Conservation (phyloP, 257 asterid species). For the Przewalskia tangutica region DNA sequence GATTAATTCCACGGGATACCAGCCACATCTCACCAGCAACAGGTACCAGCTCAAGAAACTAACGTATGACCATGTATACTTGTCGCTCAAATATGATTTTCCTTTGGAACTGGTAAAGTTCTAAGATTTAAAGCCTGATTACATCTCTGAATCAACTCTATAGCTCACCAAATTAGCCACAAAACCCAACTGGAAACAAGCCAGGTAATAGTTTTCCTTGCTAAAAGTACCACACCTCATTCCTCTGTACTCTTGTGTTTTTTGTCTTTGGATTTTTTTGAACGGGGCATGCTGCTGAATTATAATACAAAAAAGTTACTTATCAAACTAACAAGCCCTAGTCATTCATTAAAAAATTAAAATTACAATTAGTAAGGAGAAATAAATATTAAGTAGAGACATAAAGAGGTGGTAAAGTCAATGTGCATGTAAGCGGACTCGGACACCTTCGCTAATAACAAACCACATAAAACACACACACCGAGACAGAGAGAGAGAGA, state of each 20-base stretch:
- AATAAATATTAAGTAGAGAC: background rate
- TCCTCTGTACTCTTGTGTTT: background rate
- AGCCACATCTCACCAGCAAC: no score
- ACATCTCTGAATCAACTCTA: background rate
- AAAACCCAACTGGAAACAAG: background rate
- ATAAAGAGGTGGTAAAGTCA: background rate
- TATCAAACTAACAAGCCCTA: background rate
- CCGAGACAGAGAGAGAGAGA: no score
- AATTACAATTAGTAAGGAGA: background rate
- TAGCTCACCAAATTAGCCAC: background rate
- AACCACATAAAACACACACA: background rate
- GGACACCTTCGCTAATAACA: background rate
- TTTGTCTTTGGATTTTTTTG: background rate
- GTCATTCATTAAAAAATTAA: background rate
- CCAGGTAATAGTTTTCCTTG: background rate
- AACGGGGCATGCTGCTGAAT: background rate
- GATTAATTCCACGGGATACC: no score
- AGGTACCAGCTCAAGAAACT: no score
- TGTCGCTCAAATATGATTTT: background rate
- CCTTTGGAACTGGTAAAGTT: background rate
- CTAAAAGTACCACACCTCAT: background rate
- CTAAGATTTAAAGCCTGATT: background rate
- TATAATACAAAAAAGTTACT: background rate
- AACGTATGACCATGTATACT: background rate
- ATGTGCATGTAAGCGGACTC: background rate